A percentile compares a stretch with the other conserved stretches of the same genome.
phyloP scores from a whole-genome alignment of 108 stramenopile genomes.

The Epipyxis sp. region DNA sequence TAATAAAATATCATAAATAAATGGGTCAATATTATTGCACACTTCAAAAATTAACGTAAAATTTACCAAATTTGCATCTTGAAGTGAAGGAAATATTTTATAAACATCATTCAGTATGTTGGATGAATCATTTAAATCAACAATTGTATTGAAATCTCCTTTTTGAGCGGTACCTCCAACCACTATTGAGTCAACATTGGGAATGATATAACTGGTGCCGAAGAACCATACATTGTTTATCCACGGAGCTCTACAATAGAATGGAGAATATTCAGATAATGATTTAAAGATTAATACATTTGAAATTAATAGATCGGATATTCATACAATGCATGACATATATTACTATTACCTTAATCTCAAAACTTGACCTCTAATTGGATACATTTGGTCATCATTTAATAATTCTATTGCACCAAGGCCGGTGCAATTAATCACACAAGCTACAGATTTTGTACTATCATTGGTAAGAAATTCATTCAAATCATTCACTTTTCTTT shows the following conservation, averaged over 20 bases:
- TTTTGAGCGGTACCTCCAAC: background rate
- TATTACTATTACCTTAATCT: background rate
- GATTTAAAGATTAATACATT: too few relatives aligned
- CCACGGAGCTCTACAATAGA: background rate
- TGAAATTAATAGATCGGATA: too few relatives aligned
- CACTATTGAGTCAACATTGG: background rate
- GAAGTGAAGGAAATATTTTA: background rate
- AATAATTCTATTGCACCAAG: background rate
- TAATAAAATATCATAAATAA: background rate
- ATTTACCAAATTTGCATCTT: background rate
- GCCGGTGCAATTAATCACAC: background rate
- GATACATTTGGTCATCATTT: background rate
- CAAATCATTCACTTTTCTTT: background rate
- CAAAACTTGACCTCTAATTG: slow-evolving; percentile 1
- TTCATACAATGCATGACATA: background rate
- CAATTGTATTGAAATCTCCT: background rate
- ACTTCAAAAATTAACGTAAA: background rate
- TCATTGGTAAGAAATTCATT: background rate
- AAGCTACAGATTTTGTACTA: too few relatives aligned
- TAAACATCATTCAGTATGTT: background rate
- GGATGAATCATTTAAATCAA: background rate
- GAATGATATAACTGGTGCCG: background rate
- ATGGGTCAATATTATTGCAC: too few relatives aligned
- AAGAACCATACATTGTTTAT: background rate
- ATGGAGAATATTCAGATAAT: background rate